phyloP scores from a whole-genome alignment of 164 flowering plant species.

The Dillenia turbinata region DNA sequence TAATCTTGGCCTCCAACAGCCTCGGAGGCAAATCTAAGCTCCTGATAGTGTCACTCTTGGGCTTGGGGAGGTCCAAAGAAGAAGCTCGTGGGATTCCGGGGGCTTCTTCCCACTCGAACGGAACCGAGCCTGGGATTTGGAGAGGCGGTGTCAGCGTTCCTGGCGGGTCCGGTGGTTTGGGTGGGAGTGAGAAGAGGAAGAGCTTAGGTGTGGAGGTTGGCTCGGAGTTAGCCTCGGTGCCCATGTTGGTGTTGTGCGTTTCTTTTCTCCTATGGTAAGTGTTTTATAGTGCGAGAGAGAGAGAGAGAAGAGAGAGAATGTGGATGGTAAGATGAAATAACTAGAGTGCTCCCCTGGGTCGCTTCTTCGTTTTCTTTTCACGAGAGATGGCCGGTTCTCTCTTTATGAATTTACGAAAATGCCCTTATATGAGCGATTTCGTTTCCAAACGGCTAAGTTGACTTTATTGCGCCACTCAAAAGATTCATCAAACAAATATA shows the following conservation, averaged over 20 bases:
- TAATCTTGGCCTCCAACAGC: conserved; percentile 22
- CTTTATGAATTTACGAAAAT: no score
- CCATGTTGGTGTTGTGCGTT: conserved; percentile 14
- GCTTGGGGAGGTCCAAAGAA: neutral
- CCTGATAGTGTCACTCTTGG: conserved; percentile 17
- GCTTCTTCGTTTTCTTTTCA: no score
- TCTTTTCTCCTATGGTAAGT: no score
- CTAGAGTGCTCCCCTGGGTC: no score
- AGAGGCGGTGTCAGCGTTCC: conserved; percentile 59
- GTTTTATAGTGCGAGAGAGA: no score
- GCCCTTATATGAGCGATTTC: no score
- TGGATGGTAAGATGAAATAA: no score
- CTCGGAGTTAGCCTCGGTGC: conserved; percentile 9
- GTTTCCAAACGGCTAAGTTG: no score
- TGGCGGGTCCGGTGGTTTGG: conserved; percentile 31
- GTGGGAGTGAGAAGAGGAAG: conserved; percentile 38
- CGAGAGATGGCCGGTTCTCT: no score
- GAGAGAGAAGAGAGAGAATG: no score
- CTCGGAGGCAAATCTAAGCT: conserved; percentile 69
- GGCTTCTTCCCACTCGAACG: conserved; percentile 80
- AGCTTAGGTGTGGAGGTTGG: conserved; percentile 45
- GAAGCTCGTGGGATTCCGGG: conserved; percentile 62
- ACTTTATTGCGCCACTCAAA: no score
- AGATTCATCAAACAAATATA: no score
- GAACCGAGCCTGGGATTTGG: conserved; percentile 43